Conservation (phyloP, 345 rosid genomes). For the Eucalyptus regnans region DNA sequence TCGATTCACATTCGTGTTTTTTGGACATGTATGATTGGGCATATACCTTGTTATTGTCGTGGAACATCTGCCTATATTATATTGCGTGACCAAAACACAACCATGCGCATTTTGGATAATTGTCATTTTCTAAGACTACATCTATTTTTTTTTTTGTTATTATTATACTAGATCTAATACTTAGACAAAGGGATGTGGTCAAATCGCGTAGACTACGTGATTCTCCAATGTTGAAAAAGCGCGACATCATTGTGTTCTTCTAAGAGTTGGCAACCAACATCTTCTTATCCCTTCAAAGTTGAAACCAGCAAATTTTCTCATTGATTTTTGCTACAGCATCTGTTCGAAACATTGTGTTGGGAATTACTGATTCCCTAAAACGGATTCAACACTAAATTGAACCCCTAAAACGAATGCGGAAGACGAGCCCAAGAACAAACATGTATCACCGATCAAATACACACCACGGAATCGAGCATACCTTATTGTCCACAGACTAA, state of each 20-base stretch:
- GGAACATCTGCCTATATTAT: background rate
- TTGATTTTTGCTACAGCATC: background rate
- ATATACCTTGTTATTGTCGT: background rate
- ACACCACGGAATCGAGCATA: too few relatives aligned
- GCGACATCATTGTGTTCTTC: background rate
- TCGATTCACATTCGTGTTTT: background rate
- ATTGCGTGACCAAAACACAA: too few relatives aligned
- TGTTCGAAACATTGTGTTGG: background rate
- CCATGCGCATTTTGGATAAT: too few relatives aligned
- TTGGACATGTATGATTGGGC: background rate
- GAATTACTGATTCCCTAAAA: too few relatives aligned
- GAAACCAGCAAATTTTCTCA: background rate
- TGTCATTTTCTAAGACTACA: too few relatives aligned
- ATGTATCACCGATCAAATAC: too few relatives aligned
- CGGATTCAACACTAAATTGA: too few relatives aligned
- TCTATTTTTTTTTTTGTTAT: too few relatives aligned
- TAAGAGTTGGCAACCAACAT: background rate
- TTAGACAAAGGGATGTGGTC: background rate
- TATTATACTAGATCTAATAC: background rate
- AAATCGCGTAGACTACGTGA: background rate
- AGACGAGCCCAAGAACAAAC: too few relatives aligned
- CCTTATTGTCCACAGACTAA: too few relatives aligned
- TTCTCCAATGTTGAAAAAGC: background rate
- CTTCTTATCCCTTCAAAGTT: background rate
- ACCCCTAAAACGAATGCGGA: too few relatives aligned